A percentile compares a stretch with the other conserved stretches of the same genome.
These are phyloP conservation scores for Monilinia laxa DNA, from an alignment of 2,329 filamentous ascomycete species.

Conservation along the genomic window DNA sequence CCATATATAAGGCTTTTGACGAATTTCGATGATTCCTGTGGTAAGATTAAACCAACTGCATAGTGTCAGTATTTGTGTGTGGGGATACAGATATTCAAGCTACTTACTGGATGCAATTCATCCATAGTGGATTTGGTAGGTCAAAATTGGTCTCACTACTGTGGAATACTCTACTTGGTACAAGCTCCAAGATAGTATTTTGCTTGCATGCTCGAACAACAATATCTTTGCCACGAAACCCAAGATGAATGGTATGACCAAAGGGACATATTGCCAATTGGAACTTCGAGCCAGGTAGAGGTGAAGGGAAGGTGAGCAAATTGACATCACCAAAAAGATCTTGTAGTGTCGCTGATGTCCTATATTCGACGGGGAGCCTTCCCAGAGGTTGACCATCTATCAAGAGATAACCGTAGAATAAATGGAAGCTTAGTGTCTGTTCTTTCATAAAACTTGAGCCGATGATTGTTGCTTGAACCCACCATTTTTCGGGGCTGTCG, in stretches of 20 bases:
- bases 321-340: neutral
- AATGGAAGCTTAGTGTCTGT: neutral
- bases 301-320: neutral
- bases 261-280: neutral
- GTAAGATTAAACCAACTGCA: slow-evolving; percentile 53
- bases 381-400: neutral
- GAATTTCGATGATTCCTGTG: slow-evolving; percentile 51
- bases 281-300: neutral
- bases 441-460: neutral
- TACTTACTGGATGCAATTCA: too few relatives aligned
- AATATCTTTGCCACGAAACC: neutral
- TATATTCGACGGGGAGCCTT: neutral
- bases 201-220: neutral
- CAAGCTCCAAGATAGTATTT: neutral
- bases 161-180: neutral
- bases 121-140: slow-evolving; percentile 40
- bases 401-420: neutral
- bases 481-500: neutral
- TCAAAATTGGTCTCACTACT: neutral
- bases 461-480: neutral
- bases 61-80: slow-evolving; percentile 46
- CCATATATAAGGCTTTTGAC: slow-evolving; percentile 47
- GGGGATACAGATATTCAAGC: too few relatives aligned
- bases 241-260: neutral
- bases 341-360: neutral